phyloP scores from a whole-genome alignment of 345 rosid genomes.

The Arabis hirsuta region DNA sequence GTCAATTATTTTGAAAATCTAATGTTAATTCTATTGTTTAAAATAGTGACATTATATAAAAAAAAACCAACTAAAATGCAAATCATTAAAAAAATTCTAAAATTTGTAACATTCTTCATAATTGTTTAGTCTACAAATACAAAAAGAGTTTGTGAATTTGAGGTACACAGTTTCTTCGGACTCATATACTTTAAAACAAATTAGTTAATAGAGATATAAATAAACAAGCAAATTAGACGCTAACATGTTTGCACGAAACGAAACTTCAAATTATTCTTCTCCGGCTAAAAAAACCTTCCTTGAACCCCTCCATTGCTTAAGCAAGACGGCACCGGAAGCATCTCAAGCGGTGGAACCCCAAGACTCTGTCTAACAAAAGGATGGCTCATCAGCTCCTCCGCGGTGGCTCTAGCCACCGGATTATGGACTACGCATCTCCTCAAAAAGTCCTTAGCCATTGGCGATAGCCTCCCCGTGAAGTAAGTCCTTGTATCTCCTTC shows the following conservation, averaged over 20 bases:
- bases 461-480: not conserved
- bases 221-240: not conserved
- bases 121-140: too few species aligned
- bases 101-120: too few species aligned
- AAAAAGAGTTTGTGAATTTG: too few species aligned
- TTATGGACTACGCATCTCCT: not conserved
- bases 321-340: constrained; percentile 26
- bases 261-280: not conserved
- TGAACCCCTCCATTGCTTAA: constrained; percentile 8
- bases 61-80: too few species aligned
- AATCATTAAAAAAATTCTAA: too few species aligned
- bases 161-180: too few species aligned
- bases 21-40: too few species aligned
- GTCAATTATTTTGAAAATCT: too few species aligned
- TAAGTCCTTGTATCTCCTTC: not conserved
- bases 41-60: too few species aligned
- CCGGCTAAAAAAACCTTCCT: constrained; percentile 33
- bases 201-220: too few species aligned
- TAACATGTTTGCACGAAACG: not conserved
- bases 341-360: constrained; percentile 25
- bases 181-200: too few species aligned
- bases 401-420: constrained; percentile 3
- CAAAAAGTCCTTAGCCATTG: constrained; percentile 13
- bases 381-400: constrained; percentile 20
- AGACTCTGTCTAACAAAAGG: constrained; percentile 21